A percentile compares a stretch with the other conserved stretches of the same genome.
These are phyloP conservation scores for Chaetomium globosum DNA, from an alignment of 2,329 filamentous ascomycete genomes.

Conservation along the genomic window DNA sequence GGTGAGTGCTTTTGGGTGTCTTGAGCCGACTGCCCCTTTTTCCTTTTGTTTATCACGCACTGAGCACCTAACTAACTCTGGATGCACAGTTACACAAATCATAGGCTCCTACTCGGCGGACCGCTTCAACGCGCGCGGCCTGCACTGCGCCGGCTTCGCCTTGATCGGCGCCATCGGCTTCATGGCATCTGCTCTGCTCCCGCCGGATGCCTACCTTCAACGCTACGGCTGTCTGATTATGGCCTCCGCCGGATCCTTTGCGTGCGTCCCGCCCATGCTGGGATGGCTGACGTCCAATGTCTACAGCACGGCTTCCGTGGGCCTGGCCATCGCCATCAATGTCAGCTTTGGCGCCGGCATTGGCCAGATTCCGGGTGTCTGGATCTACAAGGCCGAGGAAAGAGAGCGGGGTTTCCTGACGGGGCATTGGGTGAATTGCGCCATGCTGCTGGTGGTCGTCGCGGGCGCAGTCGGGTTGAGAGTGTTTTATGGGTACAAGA, in stretches of 20 bases:
- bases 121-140: conserved; percentile 57
- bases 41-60: background rate
- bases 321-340: conserved; percentile 71
- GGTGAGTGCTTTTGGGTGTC: conserved; percentile 39
- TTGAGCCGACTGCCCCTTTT: background rate
- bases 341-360: conserved; percentile 67
- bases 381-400: conserved; percentile 71
- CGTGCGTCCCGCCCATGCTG: conserved; percentile 68
- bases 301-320: conserved; percentile 64
- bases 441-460: conserved; percentile 60
- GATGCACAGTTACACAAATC: conserved; percentile 43
- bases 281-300: conserved; percentile 73
- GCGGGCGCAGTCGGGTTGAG: conserved; percentile 58
- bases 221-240: conserved; percentile 74
- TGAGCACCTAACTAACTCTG: background rate
- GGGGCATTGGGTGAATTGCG: conserved; percentile 69
- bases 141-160: conserved; percentile 49
- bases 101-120: conserved; percentile 62
- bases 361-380: conserved; percentile 72
- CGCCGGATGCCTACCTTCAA: conserved; percentile 58
- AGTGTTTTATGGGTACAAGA: conserved; percentile 57
- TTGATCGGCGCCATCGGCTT: conserved; percentile 54
- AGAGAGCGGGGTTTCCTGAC: conserved; percentile 65
- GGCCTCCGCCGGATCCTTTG: conserved; percentile 66
- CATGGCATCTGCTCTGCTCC: conserved; percentile 64